phyloP scores from a whole-genome alignment of 2,329 filamentous ascomycete species.

The Lomentospora prolificans region DNA sequence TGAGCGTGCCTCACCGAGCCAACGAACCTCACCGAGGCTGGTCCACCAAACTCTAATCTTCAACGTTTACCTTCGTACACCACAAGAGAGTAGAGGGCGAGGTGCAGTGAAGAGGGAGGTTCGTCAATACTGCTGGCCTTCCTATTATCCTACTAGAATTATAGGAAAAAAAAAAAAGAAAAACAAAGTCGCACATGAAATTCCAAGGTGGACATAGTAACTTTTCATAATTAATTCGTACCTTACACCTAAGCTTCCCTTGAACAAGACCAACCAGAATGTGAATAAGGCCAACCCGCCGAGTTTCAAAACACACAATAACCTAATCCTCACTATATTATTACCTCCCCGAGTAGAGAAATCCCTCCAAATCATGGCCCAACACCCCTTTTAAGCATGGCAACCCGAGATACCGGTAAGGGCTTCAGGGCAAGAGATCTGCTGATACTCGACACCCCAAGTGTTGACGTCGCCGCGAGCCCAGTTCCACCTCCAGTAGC shows the following conservation, averaged over 20 bases:
- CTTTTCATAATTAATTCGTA: not conserved
- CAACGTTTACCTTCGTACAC: no score
- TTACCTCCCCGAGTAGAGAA: no score
- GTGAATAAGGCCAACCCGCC: not conserved
- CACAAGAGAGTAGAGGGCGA: no score
- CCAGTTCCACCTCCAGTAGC: slow-evolving; percentile 10
- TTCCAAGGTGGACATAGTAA: not conserved
- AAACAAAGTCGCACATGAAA: not conserved
- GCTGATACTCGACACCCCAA: slow-evolving; percentile 4
- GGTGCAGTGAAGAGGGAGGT: no score
- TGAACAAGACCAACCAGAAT: not conserved
- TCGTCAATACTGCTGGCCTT: no score
- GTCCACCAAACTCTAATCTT: not conserved
- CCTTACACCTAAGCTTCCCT: not conserved
- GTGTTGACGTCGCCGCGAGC: slow-evolving; percentile 6
- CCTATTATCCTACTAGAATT: no score
- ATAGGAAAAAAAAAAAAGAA: no score
- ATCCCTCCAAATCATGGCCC: no score
- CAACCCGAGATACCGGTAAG: slow-evolving; percentile 7
- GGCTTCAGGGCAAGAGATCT: slow-evolving; percentile 3
- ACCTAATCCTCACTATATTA: not conserved
- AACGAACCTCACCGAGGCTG: not conserved
- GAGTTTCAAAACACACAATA: not conserved
- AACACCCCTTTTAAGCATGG: not conserved
- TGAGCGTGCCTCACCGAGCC: not conserved